Percentiles rank a stretch among this genome's conserved stretches.
Evolutionary conservation across 2,329 filamentous ascomycete genomes (phyloP).

Genomic region (Colletotrichum paranaense): DNA sequence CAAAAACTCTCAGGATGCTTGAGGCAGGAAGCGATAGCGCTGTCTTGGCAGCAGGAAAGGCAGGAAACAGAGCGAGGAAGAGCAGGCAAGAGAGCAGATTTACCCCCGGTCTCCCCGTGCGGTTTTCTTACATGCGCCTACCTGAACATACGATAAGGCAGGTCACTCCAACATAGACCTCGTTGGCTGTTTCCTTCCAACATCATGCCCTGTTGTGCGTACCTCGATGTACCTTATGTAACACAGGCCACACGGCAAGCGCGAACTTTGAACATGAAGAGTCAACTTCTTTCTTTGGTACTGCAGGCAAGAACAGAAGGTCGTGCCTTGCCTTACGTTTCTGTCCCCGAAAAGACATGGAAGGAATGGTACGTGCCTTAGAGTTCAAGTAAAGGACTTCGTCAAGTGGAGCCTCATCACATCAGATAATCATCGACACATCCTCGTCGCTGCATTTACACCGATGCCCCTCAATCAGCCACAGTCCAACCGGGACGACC

Average conservation of each 20-base stretch:
- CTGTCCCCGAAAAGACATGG: neutral
- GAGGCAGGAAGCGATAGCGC: slow-evolving; percentile 19
- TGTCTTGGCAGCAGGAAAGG: slow-evolving; percentile 20
- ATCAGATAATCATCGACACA: neutral
- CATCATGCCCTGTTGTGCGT: neutral
- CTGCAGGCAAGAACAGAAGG: no score
- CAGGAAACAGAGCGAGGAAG: no score
- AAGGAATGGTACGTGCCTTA: neutral
- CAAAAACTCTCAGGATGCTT: slow-evolving; percentile 38
- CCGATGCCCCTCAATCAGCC: neutral
- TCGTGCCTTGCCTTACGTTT: neutral
- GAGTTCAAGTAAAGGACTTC: slow-evolving; percentile 2
- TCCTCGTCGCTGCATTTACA: slow-evolving; percentile 1
- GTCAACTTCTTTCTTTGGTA: neutral
- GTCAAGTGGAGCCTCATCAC: slow-evolving; percentile 1
- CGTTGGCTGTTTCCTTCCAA: neutral
- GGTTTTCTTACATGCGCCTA: neutral
- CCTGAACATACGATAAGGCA: slow-evolving; percentile 23
- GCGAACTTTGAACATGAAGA: neutral
- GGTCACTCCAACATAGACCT: neutral
- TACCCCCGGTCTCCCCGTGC: neutral
- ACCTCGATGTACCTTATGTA: neutral
- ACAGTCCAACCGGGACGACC: neutral
- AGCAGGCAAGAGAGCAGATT: neutral
- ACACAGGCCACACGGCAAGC: neutral